Evolutionary conservation across 345 rosid genomes (phyloP).

Genomic region (Iberis pinnata): DNA sequence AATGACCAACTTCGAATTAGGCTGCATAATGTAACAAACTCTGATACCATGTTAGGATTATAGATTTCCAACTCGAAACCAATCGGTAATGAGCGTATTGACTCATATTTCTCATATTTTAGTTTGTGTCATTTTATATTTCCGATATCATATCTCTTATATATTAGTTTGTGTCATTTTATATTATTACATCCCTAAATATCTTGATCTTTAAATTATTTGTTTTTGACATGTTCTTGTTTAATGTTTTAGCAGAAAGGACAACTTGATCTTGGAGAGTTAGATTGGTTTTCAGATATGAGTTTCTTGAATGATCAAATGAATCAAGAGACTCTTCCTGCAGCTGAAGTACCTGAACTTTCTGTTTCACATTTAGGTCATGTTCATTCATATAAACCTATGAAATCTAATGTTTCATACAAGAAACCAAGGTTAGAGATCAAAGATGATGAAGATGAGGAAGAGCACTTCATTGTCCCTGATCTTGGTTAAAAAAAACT

Average conservation of each 20-base stretch:
- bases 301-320: conserved; percentile 57
- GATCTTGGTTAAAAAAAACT: conserved; percentile 54
- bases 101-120: too few species aligned
- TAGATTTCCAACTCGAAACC: too few species aligned
- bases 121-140: too few species aligned
- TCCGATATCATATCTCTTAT: too few species aligned
- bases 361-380: conserved; percentile 36
- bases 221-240: conserved; percentile 1
- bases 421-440: conserved; percentile 77
- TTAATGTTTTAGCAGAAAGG: conserved; percentile 46
- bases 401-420: conserved; percentile 42
- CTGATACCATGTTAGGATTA: too few species aligned
- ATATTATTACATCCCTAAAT: too few species aligned
- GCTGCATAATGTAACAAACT: too few species aligned
- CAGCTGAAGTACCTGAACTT: conserved; percentile 89
- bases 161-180: too few species aligned
- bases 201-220: too few species aligned
- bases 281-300: conserved; percentile 82
- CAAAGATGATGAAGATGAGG: conserved; percentile 49
- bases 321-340: conserved; percentile 52
- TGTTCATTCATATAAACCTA: conserved; percentile 36
- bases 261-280: conserved; percentile 64
- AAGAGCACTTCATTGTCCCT: conserved; percentile 82
- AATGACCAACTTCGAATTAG: too few species aligned
- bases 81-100: too few species aligned